These are phyloP conservation scores for Colletotrichum sansevieriae DNA, from an alignment of 2,329 filamentous ascomycete genomes.

Conservation along the genomic window DNA sequence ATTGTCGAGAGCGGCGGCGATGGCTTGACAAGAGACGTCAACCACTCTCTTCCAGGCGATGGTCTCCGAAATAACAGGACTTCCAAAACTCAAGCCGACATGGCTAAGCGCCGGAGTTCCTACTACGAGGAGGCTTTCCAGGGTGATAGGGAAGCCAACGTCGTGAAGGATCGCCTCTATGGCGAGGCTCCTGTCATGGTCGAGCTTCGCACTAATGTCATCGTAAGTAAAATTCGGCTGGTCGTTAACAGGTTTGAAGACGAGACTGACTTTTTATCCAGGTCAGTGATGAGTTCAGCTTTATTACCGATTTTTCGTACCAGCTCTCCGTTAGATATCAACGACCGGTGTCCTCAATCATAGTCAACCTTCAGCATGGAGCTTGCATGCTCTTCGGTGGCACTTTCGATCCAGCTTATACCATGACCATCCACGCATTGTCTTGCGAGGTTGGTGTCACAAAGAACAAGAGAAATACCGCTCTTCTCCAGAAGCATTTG, in stretches of 20 bases:
- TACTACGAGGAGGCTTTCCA: conserved; percentile 63
- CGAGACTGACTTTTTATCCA: conserved; percentile 50
- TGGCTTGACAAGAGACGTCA: conserved; percentile 54
- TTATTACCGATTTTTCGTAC: conserved; percentile 80
- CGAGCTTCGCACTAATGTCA: conserved; percentile 74
- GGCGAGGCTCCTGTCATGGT: conserved; percentile 71
- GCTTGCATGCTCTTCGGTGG: conserved; percentile 81
- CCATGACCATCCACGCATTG: conserved; percentile 79
- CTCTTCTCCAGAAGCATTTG: conserved; percentile 82
- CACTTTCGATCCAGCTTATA: conserved; percentile 83
- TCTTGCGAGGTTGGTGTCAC: conserved; percentile 76
- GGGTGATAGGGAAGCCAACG: conserved; percentile 48
- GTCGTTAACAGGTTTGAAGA: neutral
- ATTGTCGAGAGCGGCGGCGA: conserved; percentile 52
- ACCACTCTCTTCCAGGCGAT: conserved; percentile 56
- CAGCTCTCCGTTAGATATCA: conserved; percentile 82
- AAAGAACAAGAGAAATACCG: conserved; percentile 85
- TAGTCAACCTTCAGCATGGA: conserved; percentile 82
- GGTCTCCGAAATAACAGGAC: conserved; percentile 47
- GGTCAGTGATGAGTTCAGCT: conserved; percentile 81
- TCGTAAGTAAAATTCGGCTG: conserved; percentile 59
- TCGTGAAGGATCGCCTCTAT: conserved; percentile 60
- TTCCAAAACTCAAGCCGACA: conserved; percentile 49
- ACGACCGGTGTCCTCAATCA: conserved; percentile 78
- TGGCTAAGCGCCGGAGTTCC: conserved; percentile 55